Percentiles rank a stretch among this genome's conserved stretches.
Conservation (phyloP, 331 rosid genomes). For the Acacia concinna region DNA sequence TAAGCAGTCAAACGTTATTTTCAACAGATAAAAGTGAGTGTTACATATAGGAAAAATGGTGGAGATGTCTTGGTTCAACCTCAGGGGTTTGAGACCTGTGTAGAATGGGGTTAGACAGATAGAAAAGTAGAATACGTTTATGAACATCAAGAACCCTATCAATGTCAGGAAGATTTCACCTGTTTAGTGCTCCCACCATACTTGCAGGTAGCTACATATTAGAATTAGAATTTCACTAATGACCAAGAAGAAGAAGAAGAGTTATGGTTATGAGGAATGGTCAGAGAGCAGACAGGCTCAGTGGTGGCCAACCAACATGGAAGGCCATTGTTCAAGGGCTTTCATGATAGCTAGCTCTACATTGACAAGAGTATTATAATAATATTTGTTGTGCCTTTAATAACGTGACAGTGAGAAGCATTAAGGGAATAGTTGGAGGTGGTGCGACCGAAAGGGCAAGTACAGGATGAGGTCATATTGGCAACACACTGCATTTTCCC, state of each 20-base stretch:
- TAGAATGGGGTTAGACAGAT: background rate
- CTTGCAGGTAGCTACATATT: background rate
- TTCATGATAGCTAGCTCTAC: background rate
- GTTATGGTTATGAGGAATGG: conserved; percentile 29
- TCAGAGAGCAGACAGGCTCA: conserved; percentile 29
- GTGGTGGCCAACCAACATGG: conserved; percentile 50
- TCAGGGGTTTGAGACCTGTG: background rate
- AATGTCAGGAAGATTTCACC: background rate
- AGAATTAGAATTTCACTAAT: background rate
- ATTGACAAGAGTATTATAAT: background rate
- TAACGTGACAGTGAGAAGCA: background rate
- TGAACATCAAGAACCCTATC: background rate
- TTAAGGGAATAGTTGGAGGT: background rate
- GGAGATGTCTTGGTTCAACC: background rate
- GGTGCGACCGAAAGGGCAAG: background rate
- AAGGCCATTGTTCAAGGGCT: background rate
- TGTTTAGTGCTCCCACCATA: background rate
- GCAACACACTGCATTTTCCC: background rate
- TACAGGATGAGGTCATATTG: background rate
- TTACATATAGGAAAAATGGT: background rate
- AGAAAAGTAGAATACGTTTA: background rate
- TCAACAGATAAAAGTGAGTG: background rate
- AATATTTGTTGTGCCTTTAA: background rate
- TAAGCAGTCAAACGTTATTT: background rate
- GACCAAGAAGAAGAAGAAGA: background rate